Percentiles rank a stretch among this genome's conserved stretches.
These are phyloP conservation scores for Crithidia brevicula DNA, from an alignment of 208 protist genomes.

Conservation along the genomic window DNA sequence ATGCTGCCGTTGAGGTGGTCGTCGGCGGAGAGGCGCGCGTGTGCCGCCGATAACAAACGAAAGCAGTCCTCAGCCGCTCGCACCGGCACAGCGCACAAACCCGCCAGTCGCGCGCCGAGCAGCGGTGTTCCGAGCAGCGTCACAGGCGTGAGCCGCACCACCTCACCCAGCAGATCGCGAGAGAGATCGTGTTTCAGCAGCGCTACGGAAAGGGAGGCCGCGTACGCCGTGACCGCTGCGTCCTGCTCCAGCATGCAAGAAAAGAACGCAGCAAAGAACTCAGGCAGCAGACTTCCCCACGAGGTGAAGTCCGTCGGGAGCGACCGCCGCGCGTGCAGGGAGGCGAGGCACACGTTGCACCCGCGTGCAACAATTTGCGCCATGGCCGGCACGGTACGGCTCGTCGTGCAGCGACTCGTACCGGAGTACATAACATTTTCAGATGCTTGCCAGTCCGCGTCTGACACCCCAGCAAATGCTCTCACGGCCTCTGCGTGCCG, in stretches of 20 bases:
- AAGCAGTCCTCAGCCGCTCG: slow-evolving; percentile 13
- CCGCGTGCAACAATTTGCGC: slow-evolving; percentile 9
- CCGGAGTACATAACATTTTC: neutral
- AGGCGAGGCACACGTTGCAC: slow-evolving; percentile 12
- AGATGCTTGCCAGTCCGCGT: slow-evolving; percentile 1
- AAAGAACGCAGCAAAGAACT: slow-evolving; percentile 34
- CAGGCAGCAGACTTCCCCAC: slow-evolving; percentile 19
- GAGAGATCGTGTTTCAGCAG: slow-evolving; percentile 52
- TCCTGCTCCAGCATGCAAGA: neutral
- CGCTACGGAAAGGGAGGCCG: slow-evolving; percentile 34
- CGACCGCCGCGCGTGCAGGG: slow-evolving; percentile 8
- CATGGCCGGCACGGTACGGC: slow-evolving; percentile 13
- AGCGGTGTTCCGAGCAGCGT: slow-evolving; percentile 40
- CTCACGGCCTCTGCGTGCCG: neutral
- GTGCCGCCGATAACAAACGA: slow-evolving; percentile 9
- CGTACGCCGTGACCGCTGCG: slow-evolving; percentile 9
- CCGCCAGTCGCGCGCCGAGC: slow-evolving; percentile 27
- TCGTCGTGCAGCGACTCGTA: neutral
- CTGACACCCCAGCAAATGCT: neutral
- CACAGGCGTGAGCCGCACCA: slow-evolving; percentile 12
- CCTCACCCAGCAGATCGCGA: slow-evolving; percentile 36
- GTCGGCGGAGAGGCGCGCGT: slow-evolving; percentile 19
- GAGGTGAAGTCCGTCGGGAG: slow-evolving; percentile 2
- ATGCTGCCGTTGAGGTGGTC: slow-evolving; percentile 34
- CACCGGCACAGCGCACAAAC: slow-evolving; percentile 21